Evolutionary conservation across 106 monocot genomes (phyloP).

Genomic region (Gastrodia elata): DNA sequence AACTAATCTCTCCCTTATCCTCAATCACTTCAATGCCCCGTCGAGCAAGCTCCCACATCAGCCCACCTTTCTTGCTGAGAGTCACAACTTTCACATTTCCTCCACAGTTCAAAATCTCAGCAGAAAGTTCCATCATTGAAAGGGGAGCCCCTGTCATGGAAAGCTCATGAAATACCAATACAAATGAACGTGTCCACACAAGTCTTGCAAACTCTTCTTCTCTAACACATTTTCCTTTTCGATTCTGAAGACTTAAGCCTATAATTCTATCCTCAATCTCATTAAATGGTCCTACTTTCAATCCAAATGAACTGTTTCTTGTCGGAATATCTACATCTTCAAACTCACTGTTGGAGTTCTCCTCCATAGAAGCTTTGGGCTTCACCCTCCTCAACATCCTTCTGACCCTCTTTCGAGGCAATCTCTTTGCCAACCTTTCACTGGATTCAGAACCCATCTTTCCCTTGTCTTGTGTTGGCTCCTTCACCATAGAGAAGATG

Average conservation of each 20-base stretch:
- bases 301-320: slow-evolving; percentile 67
- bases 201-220: slow-evolving; percentile 49
- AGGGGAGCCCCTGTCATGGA: slow-evolving; percentile 95
- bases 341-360: slow-evolving; percentile 17
- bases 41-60: slow-evolving; percentile 57
- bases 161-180: slow-evolving; percentile 87
- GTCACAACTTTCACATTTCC: slow-evolving; percentile 63
- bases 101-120: slow-evolving; percentile 79
- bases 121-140: slow-evolving; percentile 92
- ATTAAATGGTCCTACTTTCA: slow-evolving; percentile 79
- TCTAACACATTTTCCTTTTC: slow-evolving; percentile 55
- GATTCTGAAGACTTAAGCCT: slow-evolving; percentile 57
- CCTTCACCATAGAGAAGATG: slow-evolving; percentile 12
- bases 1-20: slow-evolving; percentile 57
- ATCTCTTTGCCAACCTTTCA: slow-evolving; percentile 13
- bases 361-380: slow-evolving; percentile 12
- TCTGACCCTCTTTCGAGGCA: slow-evolving; percentile 19
- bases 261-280: slow-evolving; percentile 58
- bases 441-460: slow-evolving; percentile 11
- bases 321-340: slow-evolving; percentile 45
- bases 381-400: slow-evolving; percentile 18
- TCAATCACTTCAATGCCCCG: slow-evolving; percentile 74
- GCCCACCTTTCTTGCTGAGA: slow-evolving; percentile 74
- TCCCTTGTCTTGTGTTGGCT: slow-evolving; percentile 5
- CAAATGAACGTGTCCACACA: slow-evolving; percentile 60